Base-by-base conservation (phyloP, 306 rosid species). In the Sesbania bispinosa region DNA sequence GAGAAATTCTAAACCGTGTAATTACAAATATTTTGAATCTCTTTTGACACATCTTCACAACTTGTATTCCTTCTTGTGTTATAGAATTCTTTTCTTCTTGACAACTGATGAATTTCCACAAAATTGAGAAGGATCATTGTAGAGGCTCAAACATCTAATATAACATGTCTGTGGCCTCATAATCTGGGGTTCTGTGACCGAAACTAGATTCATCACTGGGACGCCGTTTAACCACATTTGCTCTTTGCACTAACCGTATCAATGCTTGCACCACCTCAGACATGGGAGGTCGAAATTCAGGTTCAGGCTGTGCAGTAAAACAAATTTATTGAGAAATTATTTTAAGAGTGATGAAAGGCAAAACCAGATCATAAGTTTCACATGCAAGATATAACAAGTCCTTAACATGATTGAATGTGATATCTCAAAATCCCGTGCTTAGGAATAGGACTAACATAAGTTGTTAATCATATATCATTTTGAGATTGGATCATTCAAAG, bases 241-340 rank as follows among this genome's bases (percentile, higher is more conserved):
- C 96, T 84, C 97, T 82, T 69, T 91, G 99, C 81, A 87, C 96
- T 38, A 91, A 23, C 46, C 96, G 78, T 30, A 91, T 96, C 83
- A 94, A 76, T 58, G 96, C 96, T 86, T 94, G 99, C 80, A 94
- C 99, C 61, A 94, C 96, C 85, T 94, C 97, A 0, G 97, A 94
- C 99, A 94, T 94, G 16, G 97, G 99, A 36, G 99, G 99, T 64
- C 96, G 93, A 50, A 94, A 91, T 77, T 94, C 95, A 0, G 96
- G 97, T 55, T 94, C 96, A 42, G 97, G 93, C 97, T 94, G 79
- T 4, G 41, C 14, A 77, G 1, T 54, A 42, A 21, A 71, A n/a
- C n/a, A n/a, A 42, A 9, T n/a, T 15, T 7, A 51, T 55, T 64
- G 11, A 60, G 14, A 39, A 33, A 47, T n/a, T 6, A 11, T 10